Conservation (phyloP, 345 rosid genomes). For the Cardamine chenopodiifolia region DNA sequence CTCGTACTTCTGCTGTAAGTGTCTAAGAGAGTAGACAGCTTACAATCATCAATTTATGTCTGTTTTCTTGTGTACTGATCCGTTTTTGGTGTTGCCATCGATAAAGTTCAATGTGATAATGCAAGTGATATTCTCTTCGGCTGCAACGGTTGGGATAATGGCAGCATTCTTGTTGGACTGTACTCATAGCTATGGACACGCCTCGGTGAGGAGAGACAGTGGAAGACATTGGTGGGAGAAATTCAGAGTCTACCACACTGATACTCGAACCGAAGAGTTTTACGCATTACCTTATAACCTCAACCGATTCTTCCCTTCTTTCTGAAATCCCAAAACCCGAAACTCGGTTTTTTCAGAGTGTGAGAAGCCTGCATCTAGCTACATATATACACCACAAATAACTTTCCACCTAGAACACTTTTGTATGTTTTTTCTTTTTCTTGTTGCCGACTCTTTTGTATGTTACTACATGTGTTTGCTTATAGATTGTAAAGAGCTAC, state of each 20-base stretch:
- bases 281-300: conserved; percentile 75
- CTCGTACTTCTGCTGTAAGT: conserved; percentile 62
- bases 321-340: conserved; percentile 38
- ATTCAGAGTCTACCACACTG: conserved; percentile 57
- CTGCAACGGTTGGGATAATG: conserved; percentile 69
- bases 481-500: conserved; percentile 34
- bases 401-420: not conserved
- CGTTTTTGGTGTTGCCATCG: not conserved
- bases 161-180: conserved; percentile 63
- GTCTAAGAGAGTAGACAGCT: not conserved
- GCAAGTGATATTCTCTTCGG: conserved; percentile 89
- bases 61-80: conserved; percentile 18
- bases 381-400: conserved; percentile 22
- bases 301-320: conserved; percentile 86
- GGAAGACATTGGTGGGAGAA: conserved; percentile 94
- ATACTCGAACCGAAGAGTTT: conserved; percentile 70
- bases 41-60: not conserved
- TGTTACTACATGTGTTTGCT: conserved; percentile 33
- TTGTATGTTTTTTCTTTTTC: not conserved
- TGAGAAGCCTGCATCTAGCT: conserved; percentile 12
- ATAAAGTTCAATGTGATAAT: conserved; percentile 77
- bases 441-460: conserved; percentile 32
- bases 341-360: not conserved
- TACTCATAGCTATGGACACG: conserved; percentile 61
- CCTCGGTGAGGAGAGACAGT: conserved; percentile 61